phyloP scores from a whole-genome alignment of 2,329 filamentous ascomycete species.

The Paraconiothyrium brasiliense region DNA sequence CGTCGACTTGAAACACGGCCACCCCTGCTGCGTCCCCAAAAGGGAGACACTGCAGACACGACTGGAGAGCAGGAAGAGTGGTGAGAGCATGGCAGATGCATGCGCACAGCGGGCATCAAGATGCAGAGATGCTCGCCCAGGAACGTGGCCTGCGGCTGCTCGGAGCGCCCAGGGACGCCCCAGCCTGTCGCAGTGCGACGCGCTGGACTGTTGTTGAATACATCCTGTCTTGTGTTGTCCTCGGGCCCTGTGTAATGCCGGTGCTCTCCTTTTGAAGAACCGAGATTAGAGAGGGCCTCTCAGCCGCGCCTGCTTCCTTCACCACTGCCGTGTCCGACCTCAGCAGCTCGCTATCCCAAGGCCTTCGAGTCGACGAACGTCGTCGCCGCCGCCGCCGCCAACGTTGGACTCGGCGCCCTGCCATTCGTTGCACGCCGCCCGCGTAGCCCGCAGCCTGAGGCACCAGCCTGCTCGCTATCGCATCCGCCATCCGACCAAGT shows the following conservation, averaged over 20 bases:
- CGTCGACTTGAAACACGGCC: constrained; percentile 9
- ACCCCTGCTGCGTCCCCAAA: constrained; percentile 6
- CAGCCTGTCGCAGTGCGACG: neutral
- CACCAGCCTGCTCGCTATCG: constrained; percentile 13
- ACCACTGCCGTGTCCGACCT: constrained; percentile 15
- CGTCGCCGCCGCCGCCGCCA: neutral
- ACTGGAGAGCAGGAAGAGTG: constrained; percentile 6
- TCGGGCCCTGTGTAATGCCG: constrained; percentile 23
- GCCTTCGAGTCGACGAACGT: neutral
- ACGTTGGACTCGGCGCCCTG: constrained; percentile 9
- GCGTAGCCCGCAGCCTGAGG: constrained; percentile 13
- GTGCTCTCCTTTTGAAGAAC: constrained; percentile 26
- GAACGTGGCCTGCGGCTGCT: constrained; percentile 6
- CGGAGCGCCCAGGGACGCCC: constrained; percentile 3
- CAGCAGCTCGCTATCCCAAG: constrained; percentile 2
- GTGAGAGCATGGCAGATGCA: constrained; percentile 13
- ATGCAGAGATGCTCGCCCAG: constrained; percentile 12
- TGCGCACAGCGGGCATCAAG: neutral
- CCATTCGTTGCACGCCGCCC: constrained; percentile 7
- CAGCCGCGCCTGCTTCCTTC: constrained; percentile 42
- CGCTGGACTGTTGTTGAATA: neutral
- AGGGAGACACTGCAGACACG: constrained; percentile 6
- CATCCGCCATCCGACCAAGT: constrained; percentile 12
- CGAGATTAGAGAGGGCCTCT: constrained; percentile 27
- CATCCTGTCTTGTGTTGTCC: constrained; percentile 9